Evolutionary conservation across 805 yeast genomes (phyloP), one percentile per base, ranked within the genome.

Genomic region (Kluyveromyces dobzhanskii): DNA sequence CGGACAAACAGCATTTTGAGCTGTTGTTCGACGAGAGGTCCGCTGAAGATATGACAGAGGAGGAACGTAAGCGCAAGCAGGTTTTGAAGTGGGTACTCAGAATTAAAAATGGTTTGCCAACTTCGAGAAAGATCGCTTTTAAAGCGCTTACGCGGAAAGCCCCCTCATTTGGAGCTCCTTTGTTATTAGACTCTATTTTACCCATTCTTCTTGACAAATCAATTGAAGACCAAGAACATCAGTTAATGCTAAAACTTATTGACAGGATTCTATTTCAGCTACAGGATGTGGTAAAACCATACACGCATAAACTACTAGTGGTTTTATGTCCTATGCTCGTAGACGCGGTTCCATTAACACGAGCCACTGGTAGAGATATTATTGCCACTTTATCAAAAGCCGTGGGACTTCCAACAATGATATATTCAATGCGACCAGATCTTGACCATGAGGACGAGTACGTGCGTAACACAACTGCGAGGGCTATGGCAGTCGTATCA

Each of bases 401-500:
- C 1, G 88, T 85, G 2, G 97, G 97, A 0, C 61, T 88, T 25
- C 73, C 87, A 0, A 78, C 76, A 24, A 80, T 87, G 75, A 75
- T 92, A n/a, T 68, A 85, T 1, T 73, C 79, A 0, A 64, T 90
- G 55, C 67, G 95, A 39, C 85, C 92, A 0, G 94, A 86, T 57
- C 72, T 92, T 32, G 94, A 83, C 47, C 78, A 82, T 49, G 71
- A 71, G 8, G 96, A 88, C 52, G 96, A 87, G 49, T 79, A 77
- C 48, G 78, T 83, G 7, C 66, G 96, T 38, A 80, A 81, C 49
- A 67, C 78, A 1, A 80, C 94, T 0, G 75, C 96, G 0, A 66
- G 90, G 40, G 75, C 87, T 1, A 68, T 88, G 56, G 96, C 97
- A 0, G 82, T 86, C 4, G 86, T 83, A 2, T 87, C 94, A 0